Evolutionary conservation across 495 filamentous ascomycete genomes (phyloP).

Genomic region (Chaetomium cochliodes): DNA sequence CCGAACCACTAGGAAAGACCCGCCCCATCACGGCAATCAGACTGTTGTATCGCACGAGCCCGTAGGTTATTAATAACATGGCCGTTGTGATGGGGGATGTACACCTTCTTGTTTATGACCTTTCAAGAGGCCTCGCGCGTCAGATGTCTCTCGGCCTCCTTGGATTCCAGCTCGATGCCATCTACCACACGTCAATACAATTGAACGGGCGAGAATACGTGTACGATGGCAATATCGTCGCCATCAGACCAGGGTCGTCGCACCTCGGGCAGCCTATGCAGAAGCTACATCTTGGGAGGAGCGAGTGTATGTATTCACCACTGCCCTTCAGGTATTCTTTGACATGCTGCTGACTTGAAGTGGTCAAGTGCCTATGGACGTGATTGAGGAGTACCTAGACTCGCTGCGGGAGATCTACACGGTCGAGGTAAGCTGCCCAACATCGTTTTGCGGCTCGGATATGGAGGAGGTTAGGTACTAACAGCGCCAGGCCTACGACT

Average conservation of each 20-base stretch:
- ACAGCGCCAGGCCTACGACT: conserved; percentile 66
- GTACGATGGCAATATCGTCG: conserved; percentile 70
- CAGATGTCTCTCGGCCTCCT: conserved; percentile 53
- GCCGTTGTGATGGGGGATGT: conserved; percentile 70
- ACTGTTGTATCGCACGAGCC: too few relatives aligned
- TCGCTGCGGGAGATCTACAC: conserved; percentile 81
- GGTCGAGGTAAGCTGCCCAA: conserved; percentile 56
- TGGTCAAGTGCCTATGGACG: conserved; percentile 63
- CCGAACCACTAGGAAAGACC: too few relatives aligned
- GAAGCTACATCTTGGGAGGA: conserved; percentile 67
- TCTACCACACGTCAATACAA: conserved; percentile 90
- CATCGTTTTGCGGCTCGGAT: conserved; percentile 1
- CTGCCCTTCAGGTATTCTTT: not conserved
- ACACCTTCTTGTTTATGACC: conserved; percentile 89
- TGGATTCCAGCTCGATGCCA: conserved; percentile 78
- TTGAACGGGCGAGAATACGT: conserved; percentile 62
- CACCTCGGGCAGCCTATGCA: conserved; percentile 86
- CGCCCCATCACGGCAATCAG: not conserved
- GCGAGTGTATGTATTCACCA: conserved; percentile 44
- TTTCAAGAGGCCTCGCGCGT: conserved; percentile 66
- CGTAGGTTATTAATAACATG: not conserved
- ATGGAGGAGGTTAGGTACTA: conserved; percentile 3
- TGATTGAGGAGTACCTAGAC: conserved; percentile 86
- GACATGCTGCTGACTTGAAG: not conserved
- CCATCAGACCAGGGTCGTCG: conserved; percentile 72